Base-by-base conservation (phyloP, 2,329 filamentous ascomycete genomes). In the Chaetomiaceae sp. region DNA sequence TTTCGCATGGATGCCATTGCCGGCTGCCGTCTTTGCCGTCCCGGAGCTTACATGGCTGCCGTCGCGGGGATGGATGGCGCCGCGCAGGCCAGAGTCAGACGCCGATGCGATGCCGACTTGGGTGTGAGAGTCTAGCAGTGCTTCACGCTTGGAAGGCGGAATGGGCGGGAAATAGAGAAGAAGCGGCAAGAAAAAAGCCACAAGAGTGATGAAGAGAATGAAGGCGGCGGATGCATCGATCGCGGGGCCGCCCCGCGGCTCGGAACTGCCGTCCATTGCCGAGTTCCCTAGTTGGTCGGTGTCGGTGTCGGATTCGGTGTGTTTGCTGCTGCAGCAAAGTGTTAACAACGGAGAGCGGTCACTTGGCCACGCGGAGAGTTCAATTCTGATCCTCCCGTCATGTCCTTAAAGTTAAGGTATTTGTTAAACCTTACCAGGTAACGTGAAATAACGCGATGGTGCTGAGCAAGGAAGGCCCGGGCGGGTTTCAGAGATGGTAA, bases 141-240 rank as follows among this genome's bases (percentile, higher is more conserved):
- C 76, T 59, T 82, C 79, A 60, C 73, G 74, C 56, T 69, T 70
- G 49, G 74, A 73, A 5, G 78, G 73, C 9, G 74, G 70, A 16
- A 80, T 66, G 1, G 79, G 79, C 10, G 78, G 78, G 55, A 81
- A 76, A 51, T 79, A 68, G 54, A 78, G 66, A 50, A 81, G 68
- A 50, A 81, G 65, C 27, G 79, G 79, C 42, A 79, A 58, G 55
- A 77, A 56, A 61, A 82, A 81, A 56, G 74, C 75, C 49, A 70
- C 47, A 43, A 78, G 57, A 8, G 76, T 78, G 48, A 69, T 54
- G 46, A 68, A 45, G 41, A 77, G 63, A 39, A 78, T 65, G 43
- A 72, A 60, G 46, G 71, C 60, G 44, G 62, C 61, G 33, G 57
- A 55, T n/a, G 59, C 47, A 50, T 64, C 61, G 37, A 66, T 46